Evolutionary conservation across 352 stramenopile genomes (phyloP), one percentile per base, ranked within the genome.

Genomic region (Elongisporangium anandrum): DNA sequence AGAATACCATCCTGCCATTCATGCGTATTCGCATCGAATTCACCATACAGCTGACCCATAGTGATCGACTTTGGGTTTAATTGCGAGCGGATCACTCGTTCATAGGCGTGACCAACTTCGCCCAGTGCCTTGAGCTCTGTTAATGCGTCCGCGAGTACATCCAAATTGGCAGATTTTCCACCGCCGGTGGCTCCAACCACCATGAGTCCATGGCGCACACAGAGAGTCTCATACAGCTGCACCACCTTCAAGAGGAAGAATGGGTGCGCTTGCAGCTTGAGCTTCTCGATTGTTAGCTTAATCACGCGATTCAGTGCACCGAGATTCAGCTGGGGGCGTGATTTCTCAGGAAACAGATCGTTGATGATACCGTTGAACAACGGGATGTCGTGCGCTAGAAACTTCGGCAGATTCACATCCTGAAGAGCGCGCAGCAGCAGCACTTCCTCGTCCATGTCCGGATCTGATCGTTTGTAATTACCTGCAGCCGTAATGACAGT

Each of bases 1-100:
- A 99, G 79, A 55, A 99, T 98, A 1, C 95, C 95, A 54, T 98
- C 95, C 20, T 93, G 85, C 95, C 95, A 99, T 60, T 98, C 95
- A 73, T 97, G 94, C 0, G 95, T 99, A 50, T 95, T 94, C 1
- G 94, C 73, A 60, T 98, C 94, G 57, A 98, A 98, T 57, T 96
- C 89, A 19, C 95, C 95, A 63, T 98, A 98, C 2, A 98, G 79
- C 59, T 98, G 88, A 3, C 90, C 94, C 81, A 98, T 94, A 5
- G 92, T 97, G 60, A 98, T 97, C 8, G 87, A 97, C 64, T 98
- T 98, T 0, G 94, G 91, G 54, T 98, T 98, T 2, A 98, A 65
- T 54, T 96, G 88, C 67, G 92, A 97, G 51, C 95, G 89, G 21
- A 95, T 71, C 0, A 96, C 83, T 41, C 84, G 90, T 55, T 97